Evolutionary conservation across 768 basidiomycete genomes (phyloP).

Genomic region (Tricholomella constricta): DNA sequence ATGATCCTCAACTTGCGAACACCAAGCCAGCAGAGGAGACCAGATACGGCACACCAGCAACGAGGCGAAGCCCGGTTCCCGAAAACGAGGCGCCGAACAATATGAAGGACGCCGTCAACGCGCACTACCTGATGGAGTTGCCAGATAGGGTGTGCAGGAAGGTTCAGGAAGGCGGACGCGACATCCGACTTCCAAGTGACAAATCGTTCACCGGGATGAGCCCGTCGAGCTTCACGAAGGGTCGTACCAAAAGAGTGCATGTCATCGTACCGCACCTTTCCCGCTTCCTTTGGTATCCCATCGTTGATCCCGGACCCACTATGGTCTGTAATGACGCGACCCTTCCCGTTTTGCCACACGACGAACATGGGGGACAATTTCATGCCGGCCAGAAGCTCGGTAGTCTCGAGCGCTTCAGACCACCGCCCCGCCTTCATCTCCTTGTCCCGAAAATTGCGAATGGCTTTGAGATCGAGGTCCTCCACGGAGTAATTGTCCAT

Average conservation of each 20-base stretch:
- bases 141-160: constrained; percentile 34
- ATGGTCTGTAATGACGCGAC: constrained; percentile 23
- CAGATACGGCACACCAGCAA: constrained; percentile 18
- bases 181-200: constrained; percentile 32
- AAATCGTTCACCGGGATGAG: constrained; percentile 4
- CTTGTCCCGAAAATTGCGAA: constrained; percentile 7
- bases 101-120: constrained; percentile 22
- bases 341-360: constrained; percentile 21
- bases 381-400: constrained; percentile 13
- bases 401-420: constrained; percentile 3
- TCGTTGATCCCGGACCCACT: constrained; percentile 22
- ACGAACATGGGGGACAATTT: constrained; percentile 20
- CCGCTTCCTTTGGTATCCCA: constrained; percentile 18
- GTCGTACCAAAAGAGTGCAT: too few species aligned
- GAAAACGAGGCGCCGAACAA: constrained; percentile 31
- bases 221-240: constrained; percentile 5
- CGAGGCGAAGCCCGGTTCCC: constrained; percentile 26
- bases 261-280: constrained; percentile 25
- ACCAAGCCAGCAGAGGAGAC: too few species aligned
- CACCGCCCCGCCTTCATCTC: neutral
- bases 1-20: constrained; percentile 9
- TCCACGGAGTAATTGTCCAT: constrained; percentile 1
- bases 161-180: constrained; percentile 33
- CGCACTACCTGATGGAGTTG: constrained; percentile 33
- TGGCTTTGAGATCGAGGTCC: neutral